Evolutionary conservation across 169 alveolate species (phyloP), one percentile per base, ranked within the genome.

Genomic region (Neospora caninum): DNA sequence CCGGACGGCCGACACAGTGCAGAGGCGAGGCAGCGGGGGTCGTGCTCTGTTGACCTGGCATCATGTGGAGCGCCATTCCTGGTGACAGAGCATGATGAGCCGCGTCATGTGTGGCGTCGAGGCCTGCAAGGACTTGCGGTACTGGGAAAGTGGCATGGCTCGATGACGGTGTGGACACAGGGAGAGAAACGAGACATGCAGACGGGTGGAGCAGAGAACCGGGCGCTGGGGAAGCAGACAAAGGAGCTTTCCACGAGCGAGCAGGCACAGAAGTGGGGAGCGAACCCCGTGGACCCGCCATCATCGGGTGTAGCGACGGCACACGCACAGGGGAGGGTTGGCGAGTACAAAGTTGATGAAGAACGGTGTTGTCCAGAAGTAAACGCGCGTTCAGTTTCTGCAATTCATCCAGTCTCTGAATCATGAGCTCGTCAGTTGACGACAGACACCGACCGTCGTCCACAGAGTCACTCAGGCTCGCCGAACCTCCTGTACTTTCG

Each of bases 381-480:
- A 82, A 49, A 18, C 36, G 54, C 41, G 58, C 89, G 31, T 82
- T 82, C 39, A 82, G 67, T 20, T 41, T 82, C 89, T 82, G 89
- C 69, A 82, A 34, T 31, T 82, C 89, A 25, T 82, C 89, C 69
- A 82, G 38, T 39, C 64, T 22, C 89, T 82, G 89, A 38, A 82
- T 41, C 67, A 82, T 36, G 20, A 41, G 41, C 41, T 31, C 36
- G 38, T 82, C 67, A 10, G 89, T 27, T 29, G 89, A 1, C 43
- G 42, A 31, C 84, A 73, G 22, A 18, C n/a, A 0, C 41, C 42
- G 38, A 43, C 42, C 43, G 6, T n/a, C 80, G 13, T 49, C 58
- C 58, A 49, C 58, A 49, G 58, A 49, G 22, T 49, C 58, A 13
- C 58, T 7, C 58, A 49, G 58, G 13, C 58, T 49, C 58, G 58